Evolutionary conservation across 345 rosid genomes (phyloP), one percentile per base, ranked within the genome.

Genomic region (Ceriops decandra): DNA sequence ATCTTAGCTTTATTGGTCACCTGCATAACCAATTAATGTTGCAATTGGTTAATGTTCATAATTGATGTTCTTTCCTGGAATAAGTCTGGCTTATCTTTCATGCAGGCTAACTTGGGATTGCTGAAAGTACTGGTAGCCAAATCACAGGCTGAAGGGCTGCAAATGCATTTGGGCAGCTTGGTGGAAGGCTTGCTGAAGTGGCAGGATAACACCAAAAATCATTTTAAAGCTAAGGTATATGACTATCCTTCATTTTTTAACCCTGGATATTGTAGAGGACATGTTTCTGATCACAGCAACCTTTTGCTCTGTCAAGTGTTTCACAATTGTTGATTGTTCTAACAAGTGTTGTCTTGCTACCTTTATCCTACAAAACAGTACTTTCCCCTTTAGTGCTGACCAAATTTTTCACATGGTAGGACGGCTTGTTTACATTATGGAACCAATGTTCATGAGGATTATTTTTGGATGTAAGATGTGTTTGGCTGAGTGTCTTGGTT

Each of bases 91-190:
- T 72, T n/a, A 36, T 64, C 30, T 62, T 57, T 60, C 22, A 36
- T 88, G 82, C 92, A 95, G 99, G 99, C 99, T 68, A 89, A 87
- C 80, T 76, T 95, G 74, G 99, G 99, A 68, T 80, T 95, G 38
- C 61, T 95, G 71, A 91, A 95, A 71, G 99, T 91, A 8, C 79
- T 95, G 79, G 96, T 95, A 68, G 92, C 95, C 74, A 95, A 91
- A 82, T 95, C 99, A 72, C 90, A 84, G 46, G 75, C 85, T 66
- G 96, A 95, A 75, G 88, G 85, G 36, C 81, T 95, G 81, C 90
- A 88, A 68, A 81, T 79, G 62, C 90, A 90, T 79, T 78, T 91
- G 74, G 76, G 79, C 63, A 84, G 85, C 75, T 73, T 91, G 80
- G 96, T 95, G 58, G 93, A 87, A 72, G 93, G 99, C 73, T 76